A percentile compares a stretch with the other conserved stretches of the same genome.
Evolutionary conservation across 805 yeast species (phyloP).

Genomic region (Candida silvatica): DNA sequence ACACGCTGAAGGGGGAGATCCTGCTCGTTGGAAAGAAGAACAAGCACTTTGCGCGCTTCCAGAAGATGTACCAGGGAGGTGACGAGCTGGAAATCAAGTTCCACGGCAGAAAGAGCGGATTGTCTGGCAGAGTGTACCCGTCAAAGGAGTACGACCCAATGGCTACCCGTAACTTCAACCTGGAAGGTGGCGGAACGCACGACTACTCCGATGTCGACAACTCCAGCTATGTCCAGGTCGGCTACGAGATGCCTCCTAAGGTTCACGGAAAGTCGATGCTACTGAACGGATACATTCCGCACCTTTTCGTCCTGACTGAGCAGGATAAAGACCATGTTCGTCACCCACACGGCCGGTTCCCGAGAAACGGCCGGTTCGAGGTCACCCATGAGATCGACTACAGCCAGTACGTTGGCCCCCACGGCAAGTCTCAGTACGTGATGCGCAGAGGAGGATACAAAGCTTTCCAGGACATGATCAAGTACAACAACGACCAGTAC

Average conservation of each 20-base stretch:
- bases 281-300: slow-evolving; percentile 68
- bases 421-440: slow-evolving; percentile 34
- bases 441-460: slow-evolving; percentile 45
- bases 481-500: slow-evolving; percentile 18
- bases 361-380: slow-evolving; percentile 14
- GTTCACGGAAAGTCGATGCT: slow-evolving; percentile 72
- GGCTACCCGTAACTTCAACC: slow-evolving; percentile 33
- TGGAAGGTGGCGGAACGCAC: slow-evolving; percentile 19
- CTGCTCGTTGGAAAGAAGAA: slow-evolving; percentile 60
- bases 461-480: slow-evolving; percentile 29
- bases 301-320: slow-evolving; percentile 48
- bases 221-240: slow-evolving; percentile 29
- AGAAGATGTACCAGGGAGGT: slow-evolving; percentile 33
- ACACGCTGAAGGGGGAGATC: slow-evolving; percentile 62
- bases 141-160: slow-evolving; percentile 28
- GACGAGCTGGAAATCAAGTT: slow-evolving; percentile 26
- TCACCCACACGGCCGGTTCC: slow-evolving; percentile 32
- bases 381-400: slow-evolving; percentile 24
- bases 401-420: slow-evolving; percentile 42
- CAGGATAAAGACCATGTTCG: slow-evolving; percentile 60
- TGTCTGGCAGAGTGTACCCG: slow-evolving; percentile 47
- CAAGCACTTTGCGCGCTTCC: slow-evolving; percentile 34
- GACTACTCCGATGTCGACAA: slow-evolving; percentile 35
- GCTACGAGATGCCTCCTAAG: slow-evolving; percentile 55
- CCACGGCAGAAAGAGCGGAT: slow-evolving; percentile 41